Evolutionary conservation across 2,329 filamentous ascomycete species (phyloP), one percentile per base, ranked within the genome.

Genomic region (Leptographium lundbergii): DNA sequence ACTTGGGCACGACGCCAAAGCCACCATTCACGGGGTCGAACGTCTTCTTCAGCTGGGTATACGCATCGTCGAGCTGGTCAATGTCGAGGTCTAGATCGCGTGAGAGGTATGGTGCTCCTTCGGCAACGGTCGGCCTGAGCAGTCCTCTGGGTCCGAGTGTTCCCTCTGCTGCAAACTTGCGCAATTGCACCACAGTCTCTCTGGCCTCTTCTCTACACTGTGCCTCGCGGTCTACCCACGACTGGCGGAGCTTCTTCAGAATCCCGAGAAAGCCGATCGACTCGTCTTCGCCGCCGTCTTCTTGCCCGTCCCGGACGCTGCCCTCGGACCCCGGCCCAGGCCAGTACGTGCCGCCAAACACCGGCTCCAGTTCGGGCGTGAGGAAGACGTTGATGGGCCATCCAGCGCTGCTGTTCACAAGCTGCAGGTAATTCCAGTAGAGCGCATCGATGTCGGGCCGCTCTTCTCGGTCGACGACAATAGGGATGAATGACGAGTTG

Each of bases 301-400:
- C 69, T 56, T 68, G 69, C 67, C 74, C 63, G 69, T 53, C 78
- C 72, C 61, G 56, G 10, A 62, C 59, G 5, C 76, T 68, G 27
- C 70, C 69, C 25, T 76, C 74, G 5, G 84, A 81, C 55, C 84
- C 85, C 0, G 91, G 89, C 0, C 88, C 89, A 4, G 91, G 90
- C 88, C 91, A 97, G 72, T 96, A 97, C 10, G 92, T 96, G 27
- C 92, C 92, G 45, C 94, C 94, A 72, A 96, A 97, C 11, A 99
- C 88, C 0, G 94, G 94, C 68, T 96, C 87, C 29, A 97, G 80
- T 65, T 95, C 86, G 0, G 94, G 91, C 0, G 94, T 99, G 34
- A 97, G 80, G 69, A 99, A 97, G n/a, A 96, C 86, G 68, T 96
- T 97, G 61, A 97, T 75, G 1, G 94, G 94, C 91, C 94, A 97